These are phyloP conservation scores for Kalmanozyma brasiliensis DNA, from an alignment of 1,284 basidiomycete species.

Conservation along the genomic window DNA sequence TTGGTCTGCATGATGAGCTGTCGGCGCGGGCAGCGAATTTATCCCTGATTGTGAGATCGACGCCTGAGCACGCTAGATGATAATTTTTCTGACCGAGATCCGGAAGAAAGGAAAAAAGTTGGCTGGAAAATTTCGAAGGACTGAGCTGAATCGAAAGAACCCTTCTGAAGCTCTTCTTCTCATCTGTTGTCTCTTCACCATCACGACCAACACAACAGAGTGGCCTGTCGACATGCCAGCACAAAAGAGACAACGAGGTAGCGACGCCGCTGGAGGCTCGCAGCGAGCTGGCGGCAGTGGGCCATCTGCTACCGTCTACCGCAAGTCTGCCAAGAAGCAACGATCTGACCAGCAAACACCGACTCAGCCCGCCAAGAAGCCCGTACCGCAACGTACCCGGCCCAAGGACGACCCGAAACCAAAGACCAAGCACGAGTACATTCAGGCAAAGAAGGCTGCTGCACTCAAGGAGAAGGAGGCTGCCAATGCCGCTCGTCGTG, in stretches of 20 bases:
- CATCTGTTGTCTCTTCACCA: too few relatives aligned
- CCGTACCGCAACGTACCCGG: conserved; percentile 32
- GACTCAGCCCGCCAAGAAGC: conserved; percentile 32
- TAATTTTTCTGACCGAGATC: too few relatives aligned
- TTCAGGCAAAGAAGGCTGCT: conserved; percentile 50
- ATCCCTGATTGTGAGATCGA: too few relatives aligned
- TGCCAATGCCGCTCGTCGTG: conserved; percentile 22
- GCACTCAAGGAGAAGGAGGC: conserved; percentile 38
- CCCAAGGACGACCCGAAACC: conserved; percentile 52
- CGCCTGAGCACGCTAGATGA: too few relatives aligned
- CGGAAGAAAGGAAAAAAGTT: too few relatives aligned
- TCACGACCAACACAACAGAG: neutral
- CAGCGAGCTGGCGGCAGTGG: conserved; percentile 4
- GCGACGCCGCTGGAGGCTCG: conserved; percentile 10
- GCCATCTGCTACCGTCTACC: conserved; percentile 49
- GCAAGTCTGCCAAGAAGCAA: conserved; percentile 53
- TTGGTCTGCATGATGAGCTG: too few relatives aligned
- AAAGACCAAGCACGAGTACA: conserved; percentile 57
- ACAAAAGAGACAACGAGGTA: conserved; percentile 26
- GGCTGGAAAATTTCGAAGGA: too few relatives aligned
- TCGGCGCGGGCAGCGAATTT: too few relatives aligned
- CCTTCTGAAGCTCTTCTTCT: too few relatives aligned
- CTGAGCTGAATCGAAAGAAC: too few relatives aligned
- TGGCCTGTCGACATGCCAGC: conserved; percentile 16
- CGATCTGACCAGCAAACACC: conserved; percentile 33